These are phyloP conservation scores for Candida sp. DNA, from an alignment of 1,139 yeast genomes.

Conservation along the genomic window DNA sequence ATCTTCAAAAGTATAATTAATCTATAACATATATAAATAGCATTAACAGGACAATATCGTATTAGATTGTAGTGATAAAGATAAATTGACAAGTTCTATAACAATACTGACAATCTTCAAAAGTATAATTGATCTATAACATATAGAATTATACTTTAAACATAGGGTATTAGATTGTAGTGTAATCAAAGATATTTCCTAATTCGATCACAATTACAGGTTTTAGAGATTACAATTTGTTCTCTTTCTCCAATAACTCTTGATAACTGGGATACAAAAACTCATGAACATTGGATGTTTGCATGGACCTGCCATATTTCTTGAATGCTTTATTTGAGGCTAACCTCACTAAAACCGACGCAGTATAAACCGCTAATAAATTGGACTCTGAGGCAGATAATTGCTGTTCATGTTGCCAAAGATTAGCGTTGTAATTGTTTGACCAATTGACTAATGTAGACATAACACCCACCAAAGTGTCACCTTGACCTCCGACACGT, in stretches of 20 bases:
- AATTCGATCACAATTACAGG: too few species aligned
- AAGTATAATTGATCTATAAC: too few species aligned
- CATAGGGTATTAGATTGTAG: too few species aligned
- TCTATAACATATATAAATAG: too few species aligned
- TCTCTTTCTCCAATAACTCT: conserved; percentile 38
- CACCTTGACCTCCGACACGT: conserved; percentile 50
- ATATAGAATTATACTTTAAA: too few species aligned
- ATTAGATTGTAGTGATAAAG: too few species aligned
- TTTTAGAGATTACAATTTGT: not conserved
- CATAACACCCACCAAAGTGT: conserved; percentile 41
- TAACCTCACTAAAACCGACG: conserved; percentile 61
- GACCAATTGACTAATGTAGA: conserved; percentile 44
- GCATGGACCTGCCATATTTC: conserved; percentile 72
- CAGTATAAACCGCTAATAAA: conserved; percentile 69
- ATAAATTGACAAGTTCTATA: too few species aligned
- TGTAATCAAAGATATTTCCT: too few species aligned
- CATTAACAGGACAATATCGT: too few species aligned
- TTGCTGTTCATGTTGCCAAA: conserved; percentile 48
- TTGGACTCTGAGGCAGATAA: conserved; percentile 40
- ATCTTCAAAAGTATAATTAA: too few species aligned
- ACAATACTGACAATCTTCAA: too few species aligned
- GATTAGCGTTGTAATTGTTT: conserved; percentile 47
- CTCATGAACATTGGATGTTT: conserved; percentile 76
- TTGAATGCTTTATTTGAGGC: conserved; percentile 67
- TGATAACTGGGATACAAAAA: conserved; percentile 61